A percentile compares a stretch with the other conserved stretches of the same genome.
Evolutionary conservation across 2,329 filamentous ascomycete species (phyloP).

Genomic region (Tympanopsis confertula): DNA sequence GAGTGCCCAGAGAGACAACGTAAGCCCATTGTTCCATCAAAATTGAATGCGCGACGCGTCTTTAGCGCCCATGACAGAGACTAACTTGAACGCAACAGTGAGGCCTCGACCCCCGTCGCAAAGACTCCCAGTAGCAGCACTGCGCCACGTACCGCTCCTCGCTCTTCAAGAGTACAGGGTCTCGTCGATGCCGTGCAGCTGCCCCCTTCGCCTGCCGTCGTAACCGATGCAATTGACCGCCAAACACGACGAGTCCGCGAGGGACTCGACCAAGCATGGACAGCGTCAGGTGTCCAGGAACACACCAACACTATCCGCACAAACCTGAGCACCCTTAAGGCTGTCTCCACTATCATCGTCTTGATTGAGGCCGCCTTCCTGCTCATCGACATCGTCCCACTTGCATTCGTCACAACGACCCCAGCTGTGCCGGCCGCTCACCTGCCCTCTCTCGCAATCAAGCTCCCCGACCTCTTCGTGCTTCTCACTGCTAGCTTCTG

Average conservation of each 20-base stretch:
- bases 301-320: not conserved
- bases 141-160: too few relatives aligned
- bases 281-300: not conserved
- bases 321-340: not conserved
- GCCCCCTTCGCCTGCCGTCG: not conserved
- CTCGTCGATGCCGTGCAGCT: not conserved
- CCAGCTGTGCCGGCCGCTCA: not conserved
- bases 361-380: not conserved
- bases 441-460: not conserved
- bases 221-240: slow-evolving; percentile 1
- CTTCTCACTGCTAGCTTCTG: not conserved
- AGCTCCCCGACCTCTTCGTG: not conserved
- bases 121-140: too few relatives aligned
- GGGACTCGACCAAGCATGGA: not conserved
- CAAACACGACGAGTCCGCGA: not conserved
- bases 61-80: too few relatives aligned
- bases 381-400: not conserved
- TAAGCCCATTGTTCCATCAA: too few relatives aligned
- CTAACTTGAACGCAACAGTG: too few relatives aligned
- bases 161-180: too few relatives aligned
- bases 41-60: too few relatives aligned
- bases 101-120: not conserved
- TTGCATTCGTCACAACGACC: not conserved
- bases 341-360: not conserved
- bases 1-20: too few relatives aligned